A percentile compares a stretch with the other conserved stretches of the same genome.
These are phyloP conservation scores for Sporisorium scitamineum DNA, from an alignment of 1,284 basidiomycete genomes.

Conservation along the genomic window DNA sequence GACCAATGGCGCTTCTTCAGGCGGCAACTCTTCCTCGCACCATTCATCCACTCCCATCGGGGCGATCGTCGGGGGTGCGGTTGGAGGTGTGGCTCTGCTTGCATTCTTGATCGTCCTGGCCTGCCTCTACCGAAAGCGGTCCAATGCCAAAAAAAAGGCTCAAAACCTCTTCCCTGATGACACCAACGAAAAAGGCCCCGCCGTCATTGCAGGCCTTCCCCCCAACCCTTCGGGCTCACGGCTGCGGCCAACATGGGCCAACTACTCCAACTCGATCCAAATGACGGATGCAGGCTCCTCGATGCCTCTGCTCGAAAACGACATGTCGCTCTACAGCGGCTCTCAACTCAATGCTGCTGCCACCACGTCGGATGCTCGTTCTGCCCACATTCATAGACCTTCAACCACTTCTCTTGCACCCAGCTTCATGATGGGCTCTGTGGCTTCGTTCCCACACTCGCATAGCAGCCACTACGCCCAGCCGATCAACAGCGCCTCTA, in stretches of 20 bases:
- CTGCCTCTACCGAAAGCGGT: constrained; percentile 13
- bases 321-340: constrained; percentile 17
- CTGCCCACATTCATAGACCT: constrained; percentile 23
- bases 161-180: constrained; percentile 27
- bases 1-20: background rate
- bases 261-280: constrained; percentile 27
- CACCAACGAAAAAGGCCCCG: constrained; percentile 25
- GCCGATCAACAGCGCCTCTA: background rate
- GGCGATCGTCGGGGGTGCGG: constrained; percentile 32
- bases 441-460: constrained; percentile 26
- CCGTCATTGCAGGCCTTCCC: constrained; percentile 35
- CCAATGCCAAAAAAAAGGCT: constrained; percentile 28
- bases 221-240: constrained; percentile 28
- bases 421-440: constrained; percentile 34
- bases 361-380: constrained; percentile 16
- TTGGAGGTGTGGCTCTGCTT: constrained; percentile 27
- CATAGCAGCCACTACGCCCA: constrained; percentile 22
- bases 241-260: constrained; percentile 18
- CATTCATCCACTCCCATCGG: constrained; percentile 17
- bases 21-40: constrained; percentile 10
- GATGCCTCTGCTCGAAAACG: constrained; percentile 23
- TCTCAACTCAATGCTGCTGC: constrained; percentile 10
- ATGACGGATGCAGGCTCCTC: constrained; percentile 34
- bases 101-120: constrained; percentile 20
- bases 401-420: constrained; percentile 31